Base-by-base conservation (phyloP, 495 filamentous ascomycete genomes). In the Penicillium flavigenum region DNA sequence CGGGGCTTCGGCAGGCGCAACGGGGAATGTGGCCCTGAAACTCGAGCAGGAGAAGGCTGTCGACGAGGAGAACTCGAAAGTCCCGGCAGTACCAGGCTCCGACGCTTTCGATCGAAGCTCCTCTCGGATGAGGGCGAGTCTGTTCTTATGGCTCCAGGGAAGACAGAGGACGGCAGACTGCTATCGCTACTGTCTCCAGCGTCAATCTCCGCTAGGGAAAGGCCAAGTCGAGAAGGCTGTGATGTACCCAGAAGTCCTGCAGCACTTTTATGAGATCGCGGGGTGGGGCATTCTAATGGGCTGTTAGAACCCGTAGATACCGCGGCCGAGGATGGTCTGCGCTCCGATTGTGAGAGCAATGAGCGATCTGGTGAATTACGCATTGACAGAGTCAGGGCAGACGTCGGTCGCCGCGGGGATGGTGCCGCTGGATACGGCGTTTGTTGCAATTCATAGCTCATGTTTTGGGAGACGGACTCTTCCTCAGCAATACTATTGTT, bases 101-200 rank as follows among this genome's bases (percentile, higher is more conserved):
- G 83, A 38, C 94, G 87, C 53, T 96, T 90, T 36, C 91, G 84
- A 51, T 94, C 90, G 26, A 96, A 73, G 59, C 87, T 86, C 41
- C 88, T 82, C 54, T 97, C 94, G 24, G 92, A 96, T 56, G 87
- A 86, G 7, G 94, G 94, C 9, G 95, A 98, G 58, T 97, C 92
- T 5, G 90, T 93, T 57, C 90, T 83, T 54, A 80, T 75, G 1
- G 79, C 81, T 17, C 86, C 79, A 1, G 89, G 83, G 56, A 90
- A 79, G 17, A 86, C 74, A n/a, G 89, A 89, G 2, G 89, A 90
- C n/a, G 91, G 92, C 29, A 88, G 80, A 68, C 93, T 97, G 62
- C 87, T 89, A 70, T 97, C 95, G 69, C 94, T 96, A 52, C 90
- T 81, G 34, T 86, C 84, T 38, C 80, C 84, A 12, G 86, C 74